A percentile compares a stretch with the other conserved stretches of the same genome.
Evolutionary conservation across 176 grass and related monocot genomes (phyloP).

Genomic region (Puccinellia tenuiflora): DNA sequence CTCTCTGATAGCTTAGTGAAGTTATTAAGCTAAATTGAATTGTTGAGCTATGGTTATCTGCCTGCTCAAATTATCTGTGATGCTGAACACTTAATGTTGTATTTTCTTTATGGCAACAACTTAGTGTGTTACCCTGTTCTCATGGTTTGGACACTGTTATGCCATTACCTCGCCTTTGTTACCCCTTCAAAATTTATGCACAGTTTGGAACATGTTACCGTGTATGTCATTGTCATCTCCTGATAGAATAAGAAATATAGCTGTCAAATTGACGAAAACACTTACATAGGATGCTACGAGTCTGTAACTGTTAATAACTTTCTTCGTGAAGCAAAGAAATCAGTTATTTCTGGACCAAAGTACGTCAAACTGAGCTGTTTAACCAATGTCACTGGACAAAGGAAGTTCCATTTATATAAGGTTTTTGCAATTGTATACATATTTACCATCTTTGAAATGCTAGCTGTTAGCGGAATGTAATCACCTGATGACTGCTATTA

Average conservation of each 20-base stretch:
- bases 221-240: neutral
- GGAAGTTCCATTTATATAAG: neutral
- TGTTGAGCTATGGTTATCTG: neutral
- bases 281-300: neutral
- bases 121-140: neutral
- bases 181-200: neutral
- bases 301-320: neutral
- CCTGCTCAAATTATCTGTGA: neutral
- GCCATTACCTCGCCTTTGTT: neutral
- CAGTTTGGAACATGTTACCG: neutral
- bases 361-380: neutral
- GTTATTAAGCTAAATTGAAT: constrained; percentile 1
- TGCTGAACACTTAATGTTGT: neutral
- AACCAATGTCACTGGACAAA: neutral
- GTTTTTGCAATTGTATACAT: neutral
- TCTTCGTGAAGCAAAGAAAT: neutral
- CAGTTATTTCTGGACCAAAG: neutral
- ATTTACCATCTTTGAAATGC: neutral
- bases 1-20: neutral
- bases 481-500: constrained; percentile 12
- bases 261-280: neutral
- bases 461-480: neutral
- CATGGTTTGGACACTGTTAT: constrained; percentile 5
- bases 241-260: neutral
- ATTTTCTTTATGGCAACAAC: neutral